phyloP scores from a whole-genome alignment of 2,329 filamentous ascomycete genomes.

The Hypoxylon sp. region DNA sequence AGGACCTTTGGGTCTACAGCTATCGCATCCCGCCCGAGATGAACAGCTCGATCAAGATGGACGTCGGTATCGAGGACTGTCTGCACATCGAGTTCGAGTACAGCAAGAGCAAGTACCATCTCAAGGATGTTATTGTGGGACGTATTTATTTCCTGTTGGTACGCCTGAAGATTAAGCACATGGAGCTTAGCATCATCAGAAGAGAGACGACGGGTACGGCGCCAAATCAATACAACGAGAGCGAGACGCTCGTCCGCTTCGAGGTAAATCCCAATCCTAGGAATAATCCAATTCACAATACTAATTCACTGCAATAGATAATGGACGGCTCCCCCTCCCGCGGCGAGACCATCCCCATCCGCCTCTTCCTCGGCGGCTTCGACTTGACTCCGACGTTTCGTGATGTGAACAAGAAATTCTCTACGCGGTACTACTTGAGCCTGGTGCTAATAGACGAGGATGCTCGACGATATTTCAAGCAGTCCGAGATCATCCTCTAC shows the following conservation, averaged over 20 bases:
- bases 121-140: conserved; percentile 99
- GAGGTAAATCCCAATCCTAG: conserved; percentile 72
- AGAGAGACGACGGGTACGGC: conserved; percentile 96
- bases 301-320: conserved; percentile 70
- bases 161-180: conserved; percentile 98
- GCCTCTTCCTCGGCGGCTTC: conserved; percentile 96
- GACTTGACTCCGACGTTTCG: conserved; percentile 98
- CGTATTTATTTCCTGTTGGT: conserved; percentile 98
- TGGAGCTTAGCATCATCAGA: conserved; percentile 98
- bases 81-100: conserved; percentile 99
- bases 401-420: conserved; percentile 99
- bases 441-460: conserved; percentile 97
- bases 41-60: conserved; percentile 99
- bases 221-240: conserved; percentile 99
- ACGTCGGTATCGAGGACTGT: conserved; percentile 99
- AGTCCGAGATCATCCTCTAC: conserved; percentile 97
- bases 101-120: conserved; percentile 98
- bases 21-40: conserved; percentile 98
- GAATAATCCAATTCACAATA: neutral
- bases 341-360: conserved; percentile 94
- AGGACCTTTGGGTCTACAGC: conserved; percentile 99
- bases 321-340: conserved; percentile 99
- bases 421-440: conserved; percentile 96
- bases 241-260: conserved; percentile 96
- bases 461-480: conserved; percentile 97